Evolutionary conservation across 768 basidiomycete species (phyloP), one percentile per base, ranked within the genome.

Genomic region (Flagelloscypha sp.): DNA sequence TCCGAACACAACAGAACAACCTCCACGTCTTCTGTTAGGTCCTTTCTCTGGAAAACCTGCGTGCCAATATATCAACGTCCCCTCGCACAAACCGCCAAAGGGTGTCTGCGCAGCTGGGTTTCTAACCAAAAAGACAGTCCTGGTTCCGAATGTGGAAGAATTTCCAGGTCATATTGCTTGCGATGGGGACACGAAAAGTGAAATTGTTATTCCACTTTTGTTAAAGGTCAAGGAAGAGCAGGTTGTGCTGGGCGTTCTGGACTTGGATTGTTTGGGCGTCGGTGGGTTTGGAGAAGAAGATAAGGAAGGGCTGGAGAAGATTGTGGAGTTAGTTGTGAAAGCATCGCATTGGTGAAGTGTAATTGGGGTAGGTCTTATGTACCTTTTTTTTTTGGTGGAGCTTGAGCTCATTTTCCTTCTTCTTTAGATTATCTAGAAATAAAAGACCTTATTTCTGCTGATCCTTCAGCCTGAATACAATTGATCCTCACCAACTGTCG

Each of bases 161-260:
- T 90, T 90, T 51, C 87, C 87, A 1, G 90, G 93, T 0, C 94
- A 98, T 53, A 94, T 95, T 42, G 87, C 89, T 2, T 97, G 94
- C 50, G 92, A 97, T 46, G 85, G 79, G 15, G 77, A 81, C 35
- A 94, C 93, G 2, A 80, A 81, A 49, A 87, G 85, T 48, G 94
- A 98, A 55, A 76, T 97, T 33, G 92, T 95, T 16, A 63, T 84
- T 33, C 93, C 93, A 6, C 65, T 97, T 12, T 52, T 79, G 29
- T 45, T 68, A 24, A 35, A 38, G 16, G 50, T 55, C 33, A 56
- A 55, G 24, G 57, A 47, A n/a, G 49, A 52, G 18, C 47, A 51
- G 20, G 42, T 55, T 24, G 56, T 62, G 11, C 38, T 74, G 30
- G 78, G 78, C n/a, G 76, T 82, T 13, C 59, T 95, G 27, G 92